Base-by-base conservation (phyloP, 2,329 filamentous ascomycete species). In the Monosporascus sp. region DNA sequence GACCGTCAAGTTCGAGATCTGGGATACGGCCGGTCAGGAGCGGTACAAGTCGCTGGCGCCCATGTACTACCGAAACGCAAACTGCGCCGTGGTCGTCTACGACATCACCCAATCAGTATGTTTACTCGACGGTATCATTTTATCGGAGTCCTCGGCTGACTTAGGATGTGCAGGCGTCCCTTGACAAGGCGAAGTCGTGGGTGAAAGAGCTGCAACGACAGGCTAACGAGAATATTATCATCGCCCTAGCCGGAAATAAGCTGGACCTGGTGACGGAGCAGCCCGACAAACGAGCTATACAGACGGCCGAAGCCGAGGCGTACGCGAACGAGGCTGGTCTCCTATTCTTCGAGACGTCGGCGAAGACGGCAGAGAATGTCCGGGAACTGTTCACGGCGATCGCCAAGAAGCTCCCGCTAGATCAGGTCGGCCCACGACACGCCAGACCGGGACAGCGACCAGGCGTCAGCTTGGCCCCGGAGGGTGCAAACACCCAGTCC, bases 61-160 rank as follows among this genome's bases (percentile, higher is more conserved):
- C 65, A 99, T 99, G 94, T 99, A 99, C 80, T 99, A 99, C 78
- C 82, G 95, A 66, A 99, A 99, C 72, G 95, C 95, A 64, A 97
- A 99, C 83, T 97, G 94, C 76, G 94, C 95, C 55, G 93, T 99
- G 35, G 93, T 99, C 48, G 94, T 99, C 62, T 99, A 99, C 75
- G 94, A 99, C 76, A 97, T 99, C 69, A 99, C 94, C 68, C 94
- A 99, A 83, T 91, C 94, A 63, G 94, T 99, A 86, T 58, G 89
- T 75, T 75, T 45, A 35, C 31, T 35, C 31, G 31, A 35, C 9
- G 31, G 9, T 35, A 35, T 35, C 9, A 35, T 17, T 18, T 41
- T 18, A 8, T 11, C 20, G 20, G n/a, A 14, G 20, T 2, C 48
- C 47, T 48, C 44, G 51, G 58, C 63, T 69, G 51, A 68, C 64